Evolutionary conservation across 768 basidiomycete genomes (phyloP), one percentile per base, ranked within the genome.

Genomic region (Mycena indigotica): DNA sequence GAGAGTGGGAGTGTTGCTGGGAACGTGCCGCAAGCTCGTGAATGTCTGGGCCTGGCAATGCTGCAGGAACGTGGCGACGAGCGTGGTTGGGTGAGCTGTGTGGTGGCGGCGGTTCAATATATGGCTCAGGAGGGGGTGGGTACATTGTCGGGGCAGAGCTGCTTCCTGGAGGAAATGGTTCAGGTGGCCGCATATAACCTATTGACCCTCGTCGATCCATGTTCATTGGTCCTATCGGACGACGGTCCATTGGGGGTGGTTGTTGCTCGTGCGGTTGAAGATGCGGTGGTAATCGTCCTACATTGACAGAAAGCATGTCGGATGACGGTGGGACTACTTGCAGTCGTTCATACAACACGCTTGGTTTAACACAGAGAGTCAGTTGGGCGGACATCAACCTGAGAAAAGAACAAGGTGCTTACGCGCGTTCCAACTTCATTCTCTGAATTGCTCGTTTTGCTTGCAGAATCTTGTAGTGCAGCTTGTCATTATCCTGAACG

Each of bases 351-450:
- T 93, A 93, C 54, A 93, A 75, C 40, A 93, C 84, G 52, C 90
- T 84, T 64, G 5, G 41, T 75, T 62, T 51, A 50, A 56, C 62
- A 55, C 21, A 21, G 19, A 39, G 26, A 45, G 51, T 55, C 64
- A 54, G 62, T 52, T 32, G 58, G 65, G 59, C 23, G 21, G 56
- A 64, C 51, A 57, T 58, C 51, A 59, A 55, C 56, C 21, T 21
- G 13, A 51, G 58, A 53, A 57, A 62, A 63, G 53, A 58, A 57
- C 55, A 53, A 50, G 58, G 60, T 59, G 57, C 84, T 78, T 66
- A 93, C 92, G 91, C 90, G 77, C 92, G 80, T 74, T 94, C 92
- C 56, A 94, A 78, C 73, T 91, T 89, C 84, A 93, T 88, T 39
- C 92, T 81, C 70, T 91, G 90, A 40, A 94, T 91, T 66, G 84